Conservation (phyloP, 192 early-diverging fungal genomes). For the Umbelopsis vinacea region DNA sequence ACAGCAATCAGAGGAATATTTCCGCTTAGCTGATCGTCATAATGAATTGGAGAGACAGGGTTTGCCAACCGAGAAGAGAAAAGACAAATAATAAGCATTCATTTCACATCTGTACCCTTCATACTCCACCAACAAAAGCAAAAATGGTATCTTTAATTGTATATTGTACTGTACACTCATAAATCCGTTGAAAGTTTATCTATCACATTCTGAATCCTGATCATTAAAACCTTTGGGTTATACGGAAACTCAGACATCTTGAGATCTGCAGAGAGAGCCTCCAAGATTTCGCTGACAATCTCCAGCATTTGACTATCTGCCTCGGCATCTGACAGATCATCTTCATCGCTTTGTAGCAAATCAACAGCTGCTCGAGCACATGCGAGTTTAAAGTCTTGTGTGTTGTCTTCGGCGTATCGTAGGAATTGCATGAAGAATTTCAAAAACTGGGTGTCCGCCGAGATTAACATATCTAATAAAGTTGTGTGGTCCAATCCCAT, state of each 20-base stretch:
- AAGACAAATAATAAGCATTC: slow-evolving; percentile 2
- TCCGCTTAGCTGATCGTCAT: slow-evolving; percentile 29
- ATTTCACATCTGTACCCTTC: background rate
- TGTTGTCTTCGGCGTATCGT: background rate
- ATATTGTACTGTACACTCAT: slow-evolving; percentile 1
- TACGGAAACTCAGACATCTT: slow-evolving; percentile 2
- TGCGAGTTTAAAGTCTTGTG: background rate
- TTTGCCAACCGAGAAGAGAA: background rate
- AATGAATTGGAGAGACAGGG: slow-evolving; percentile 23
- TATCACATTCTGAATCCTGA: background rate
- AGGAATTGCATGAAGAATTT: background rate
- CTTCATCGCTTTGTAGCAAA: background rate
- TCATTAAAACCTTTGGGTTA: background rate
- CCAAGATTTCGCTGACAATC: slow-evolving; percentile 1
- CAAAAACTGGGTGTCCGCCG: background rate
- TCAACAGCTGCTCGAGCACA: background rate
- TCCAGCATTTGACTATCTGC: background rate
- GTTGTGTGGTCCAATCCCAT: slow-evolving; percentile 12
- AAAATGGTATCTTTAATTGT: background rate
- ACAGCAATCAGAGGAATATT: slow-evolving; percentile 32
- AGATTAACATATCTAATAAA: background rate
- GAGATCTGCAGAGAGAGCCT: background rate
- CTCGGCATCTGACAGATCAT: background rate
- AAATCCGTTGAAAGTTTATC: background rate
- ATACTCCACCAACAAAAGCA: background rate